Evolutionary conservation across 2,329 filamentous ascomycete species (phyloP), one percentile per base, ranked within the genome.

Genomic region (Arthrinium puccinioides): DNA sequence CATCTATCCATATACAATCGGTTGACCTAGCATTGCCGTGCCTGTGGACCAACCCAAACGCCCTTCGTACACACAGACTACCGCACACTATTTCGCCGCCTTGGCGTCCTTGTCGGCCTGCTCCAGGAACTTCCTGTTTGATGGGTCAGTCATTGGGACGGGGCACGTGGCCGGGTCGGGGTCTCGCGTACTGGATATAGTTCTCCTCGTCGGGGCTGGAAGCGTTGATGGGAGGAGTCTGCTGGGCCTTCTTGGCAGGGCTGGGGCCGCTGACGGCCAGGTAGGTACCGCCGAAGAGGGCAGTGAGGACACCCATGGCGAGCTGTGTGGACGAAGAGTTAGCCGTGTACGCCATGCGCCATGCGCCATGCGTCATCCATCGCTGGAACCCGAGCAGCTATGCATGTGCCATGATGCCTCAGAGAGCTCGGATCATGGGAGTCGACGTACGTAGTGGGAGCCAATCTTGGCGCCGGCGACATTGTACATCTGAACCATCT

Each of bases 171-270:
- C 11, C 21, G 26, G 25, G 21, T 29, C 20, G 35, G 40, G 25
- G 39, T 44, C 15, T 35, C n/a, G 36, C 70, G 65, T 60, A 79
- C 75, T 78, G 76, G 67, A 79, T 77, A 62, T 79, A 79, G 57
- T 78, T 72, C 59, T 70, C 73, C 66, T 79, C 75, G 55, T 78
- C 75, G 52, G 73, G 66, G 63, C 67, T 76, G 36, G 72, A 69
- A 42, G 75, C 75, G 59, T 79, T 78, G 66, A 79, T 75, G 35
- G 75, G 75, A 45, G 75, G 75, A 34, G 69, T 57, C 41, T 67
- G 63, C 33, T 58, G 49, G 46, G 56, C 42, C 21, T 37, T 5
- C 49, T 55, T 55, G 48, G 55, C 54, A 57, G 63, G 66, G 59
- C 65, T 66, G 55, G 65, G 57, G 43, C 74, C 68, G 33, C 62